Evolutionary conservation across 768 basidiomycete species (phyloP).

Genomic region (Sporobolomyces roseus): DNA sequence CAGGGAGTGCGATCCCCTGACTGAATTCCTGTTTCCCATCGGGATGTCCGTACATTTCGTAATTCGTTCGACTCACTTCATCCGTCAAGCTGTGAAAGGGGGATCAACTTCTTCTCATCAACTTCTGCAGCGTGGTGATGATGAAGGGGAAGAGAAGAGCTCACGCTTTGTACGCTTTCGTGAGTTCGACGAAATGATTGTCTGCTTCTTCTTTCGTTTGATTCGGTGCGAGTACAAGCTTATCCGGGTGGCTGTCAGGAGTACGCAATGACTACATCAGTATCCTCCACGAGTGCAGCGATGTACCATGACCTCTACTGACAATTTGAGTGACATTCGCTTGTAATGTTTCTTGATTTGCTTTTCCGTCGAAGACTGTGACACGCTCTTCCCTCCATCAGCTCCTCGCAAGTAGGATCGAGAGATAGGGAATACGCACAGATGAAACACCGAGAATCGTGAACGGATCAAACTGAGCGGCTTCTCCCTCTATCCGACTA

Average conservation of each 20-base stretch:
- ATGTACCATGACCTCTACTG: no score
- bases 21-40: conserved; percentile 93
- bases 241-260: conserved; percentile 86
- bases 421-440: conserved; percentile 53
- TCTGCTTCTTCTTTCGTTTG: conserved; percentile 82
- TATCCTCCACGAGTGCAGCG: no score
- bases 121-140: background rate
- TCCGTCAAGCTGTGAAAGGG: conserved; percentile 67
- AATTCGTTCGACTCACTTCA: conserved; percentile 83
- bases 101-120: no score
- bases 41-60: conserved; percentile 83
- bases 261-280: no score
- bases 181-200: conserved; percentile 80
- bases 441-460: conserved; percentile 76
- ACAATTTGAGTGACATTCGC: conserved; percentile 84
- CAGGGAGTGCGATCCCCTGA: conserved; percentile 90
- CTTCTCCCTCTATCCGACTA: conserved; percentile 54
- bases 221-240: conserved; percentile 76
- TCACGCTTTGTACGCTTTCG: conserved; percentile 95
- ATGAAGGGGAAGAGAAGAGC: conserved; percentile 46
- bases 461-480: conserved; percentile 84
- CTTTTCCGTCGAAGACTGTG: conserved; percentile 68
- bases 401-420: background rate
- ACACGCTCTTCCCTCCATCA: background rate
- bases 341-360: conserved; percentile 95